Conservation (phyloP, 306 rosid species). For the Rubus idaeus region DNA sequence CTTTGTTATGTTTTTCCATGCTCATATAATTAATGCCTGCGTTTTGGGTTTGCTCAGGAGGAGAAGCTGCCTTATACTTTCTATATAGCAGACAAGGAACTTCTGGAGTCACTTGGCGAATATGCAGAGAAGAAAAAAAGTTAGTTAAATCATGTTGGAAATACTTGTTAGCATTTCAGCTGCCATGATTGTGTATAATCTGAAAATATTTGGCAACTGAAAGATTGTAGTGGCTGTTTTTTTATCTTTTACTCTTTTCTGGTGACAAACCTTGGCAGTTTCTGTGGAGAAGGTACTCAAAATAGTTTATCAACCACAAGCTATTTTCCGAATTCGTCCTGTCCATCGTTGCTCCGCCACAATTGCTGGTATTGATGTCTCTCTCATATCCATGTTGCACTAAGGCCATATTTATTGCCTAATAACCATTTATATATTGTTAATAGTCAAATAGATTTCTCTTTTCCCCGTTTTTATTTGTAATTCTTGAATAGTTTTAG, state of each 20-base stretch:
- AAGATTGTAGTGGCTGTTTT: neutral
- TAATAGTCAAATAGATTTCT: neutral
- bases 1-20: neutral
- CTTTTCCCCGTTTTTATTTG: neutral
- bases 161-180: neutral
- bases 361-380: conserved; percentile 67
- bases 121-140: conserved; percentile 87
- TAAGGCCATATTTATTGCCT: neutral
- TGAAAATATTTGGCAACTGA: neutral
- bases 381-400: neutral
- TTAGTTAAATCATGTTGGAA: conserved; percentile 20
- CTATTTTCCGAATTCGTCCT: conserved; percentile 80
- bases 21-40: neutral
- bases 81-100: conserved; percentile 79
- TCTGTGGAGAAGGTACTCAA: conserved; percentile 90
- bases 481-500: neutral
- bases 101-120: conserved; percentile 60
- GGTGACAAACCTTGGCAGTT: conserved; percentile 46
- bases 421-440: neutral
- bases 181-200: neutral
- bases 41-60: conserved; percentile 48
- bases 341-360: conserved; percentile 89
- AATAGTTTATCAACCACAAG: conserved; percentile 95
- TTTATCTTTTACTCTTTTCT: conserved; percentile 12
- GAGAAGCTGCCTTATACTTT: conserved; percentile 89